A percentile compares a stretch with the other conserved stretches of the same genome.
Evolutionary conservation across 306 rosid species (phyloP).

Genomic region (Begonia loranthoides): DNA sequence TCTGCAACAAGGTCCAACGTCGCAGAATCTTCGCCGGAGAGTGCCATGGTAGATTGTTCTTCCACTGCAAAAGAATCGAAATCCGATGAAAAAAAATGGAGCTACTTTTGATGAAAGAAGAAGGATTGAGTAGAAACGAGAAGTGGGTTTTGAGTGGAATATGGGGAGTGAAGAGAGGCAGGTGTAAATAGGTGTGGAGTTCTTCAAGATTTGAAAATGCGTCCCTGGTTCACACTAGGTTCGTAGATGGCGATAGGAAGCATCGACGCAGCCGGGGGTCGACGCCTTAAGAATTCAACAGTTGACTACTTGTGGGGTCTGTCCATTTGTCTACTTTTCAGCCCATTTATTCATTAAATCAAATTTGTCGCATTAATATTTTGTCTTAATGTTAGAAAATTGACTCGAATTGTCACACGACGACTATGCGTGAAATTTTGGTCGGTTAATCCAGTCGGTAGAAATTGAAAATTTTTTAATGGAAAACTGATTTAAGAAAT

Average conservation of each 20-base stretch:
- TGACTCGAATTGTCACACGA: too few relatives aligned
- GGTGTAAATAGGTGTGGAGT: conserved; percentile 1
- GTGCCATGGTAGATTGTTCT: conserved; percentile 1
- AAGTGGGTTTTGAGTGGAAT: conserved; percentile 12
- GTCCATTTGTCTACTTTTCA: too few relatives aligned
- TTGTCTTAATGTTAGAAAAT: too few relatives aligned
- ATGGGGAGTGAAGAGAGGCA: conserved; percentile 3
- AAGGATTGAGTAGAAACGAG: not conserved
- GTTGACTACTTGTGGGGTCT: not conserved
- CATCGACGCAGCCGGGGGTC: not conserved
- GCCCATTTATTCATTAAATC: too few relatives aligned
- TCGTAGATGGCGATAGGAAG: conserved; percentile 23
- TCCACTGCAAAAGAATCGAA: not conserved
- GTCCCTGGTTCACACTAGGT: conserved; percentile 12
- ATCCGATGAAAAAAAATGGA: too few relatives aligned
- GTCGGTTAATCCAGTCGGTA: too few relatives aligned
- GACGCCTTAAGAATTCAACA: not conserved
- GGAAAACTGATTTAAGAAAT: too few relatives aligned
- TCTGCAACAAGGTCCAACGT: conserved; percentile 41
- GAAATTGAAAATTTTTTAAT: too few relatives aligned
- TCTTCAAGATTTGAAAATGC: too few relatives aligned
- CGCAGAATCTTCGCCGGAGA: conserved; percentile 25
- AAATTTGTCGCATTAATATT: too few relatives aligned
- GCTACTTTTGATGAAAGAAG: not conserved
- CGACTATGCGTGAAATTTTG: too few relatives aligned